Conservation (phyloP, 2,329 filamentous ascomycete genomes). For the Aureobasidium leucospermi region DNA sequence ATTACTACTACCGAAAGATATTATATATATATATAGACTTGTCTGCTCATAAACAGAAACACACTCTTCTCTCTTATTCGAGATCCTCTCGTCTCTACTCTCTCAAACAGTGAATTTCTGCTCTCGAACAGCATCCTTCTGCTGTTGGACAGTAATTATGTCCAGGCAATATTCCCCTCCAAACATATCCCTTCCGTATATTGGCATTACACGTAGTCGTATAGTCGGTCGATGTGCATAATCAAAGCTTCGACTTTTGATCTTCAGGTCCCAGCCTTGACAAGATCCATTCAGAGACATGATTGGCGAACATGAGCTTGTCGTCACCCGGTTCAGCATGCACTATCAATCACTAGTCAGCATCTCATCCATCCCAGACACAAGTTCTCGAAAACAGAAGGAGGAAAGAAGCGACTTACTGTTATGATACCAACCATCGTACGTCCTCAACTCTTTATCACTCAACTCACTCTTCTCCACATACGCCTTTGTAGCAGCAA, state of each 20-base stretch:
- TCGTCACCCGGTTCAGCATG: constrained; percentile 31
- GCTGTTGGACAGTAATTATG: no score
- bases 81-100: not conserved
- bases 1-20: not conserved
- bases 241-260: not conserved
- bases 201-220: not conserved
- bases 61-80: not conserved
- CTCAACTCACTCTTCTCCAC: constrained; percentile 50
- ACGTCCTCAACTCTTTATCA: constrained; percentile 65
- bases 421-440: constrained; percentile 74
- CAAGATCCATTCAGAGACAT: constrained; percentile 30
- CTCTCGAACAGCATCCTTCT: not conserved
- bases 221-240: not conserved
- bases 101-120: no score
- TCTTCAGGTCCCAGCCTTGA: constrained; percentile 13
- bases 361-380: not conserved
- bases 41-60: constrained; percentile 5
- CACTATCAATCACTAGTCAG: constrained; percentile 17
- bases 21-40: constrained; percentile 4
- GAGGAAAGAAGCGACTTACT: constrained; percentile 28
- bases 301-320: constrained; percentile 25
- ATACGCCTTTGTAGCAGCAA: constrained; percentile 56
- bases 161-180: no score
- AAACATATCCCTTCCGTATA: not conserved
- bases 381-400: not conserved